Conservation (phyloP, 345 rosid genomes). For the Aquilaria sinensis region DNA sequence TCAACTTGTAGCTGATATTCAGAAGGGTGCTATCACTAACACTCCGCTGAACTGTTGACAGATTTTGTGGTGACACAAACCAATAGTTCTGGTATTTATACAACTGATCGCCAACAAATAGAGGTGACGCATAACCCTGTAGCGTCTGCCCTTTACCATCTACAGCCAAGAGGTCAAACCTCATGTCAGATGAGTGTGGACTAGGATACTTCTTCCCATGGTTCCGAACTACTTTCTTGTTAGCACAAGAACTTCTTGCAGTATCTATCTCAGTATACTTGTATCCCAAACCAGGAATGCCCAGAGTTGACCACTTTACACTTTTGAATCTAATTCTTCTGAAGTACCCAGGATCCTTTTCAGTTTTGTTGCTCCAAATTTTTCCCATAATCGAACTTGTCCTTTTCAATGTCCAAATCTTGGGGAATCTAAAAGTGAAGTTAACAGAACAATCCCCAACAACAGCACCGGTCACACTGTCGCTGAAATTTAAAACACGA, state of each 20-base stretch:
- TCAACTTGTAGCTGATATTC: slow-evolving; percentile 64
- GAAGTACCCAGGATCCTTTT: slow-evolving; percentile 42
- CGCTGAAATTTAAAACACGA: slow-evolving; percentile 42
- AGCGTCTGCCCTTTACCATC: slow-evolving; percentile 33
- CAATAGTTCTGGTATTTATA: slow-evolving; percentile 14
- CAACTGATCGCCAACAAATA: slow-evolving; percentile 54
- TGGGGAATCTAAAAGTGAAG: slow-evolving; percentile 60
- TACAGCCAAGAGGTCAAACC: slow-evolving; percentile 44
- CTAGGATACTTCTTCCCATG: slow-evolving; percentile 52
- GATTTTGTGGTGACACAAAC: background rate
- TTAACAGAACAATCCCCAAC: slow-evolving; percentile 65
- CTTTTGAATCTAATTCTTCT: slow-evolving; percentile 40
- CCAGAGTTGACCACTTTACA: slow-evolving; percentile 14
- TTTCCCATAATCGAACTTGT: slow-evolving; percentile 43
- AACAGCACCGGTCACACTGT: slow-evolving; percentile 34
- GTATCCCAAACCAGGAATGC: slow-evolving; percentile 44
- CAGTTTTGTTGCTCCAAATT: slow-evolving; percentile 49
- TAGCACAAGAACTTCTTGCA: slow-evolving; percentile 33
- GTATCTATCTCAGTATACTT: slow-evolving; percentile 44
- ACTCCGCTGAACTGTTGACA: slow-evolving; percentile 19
- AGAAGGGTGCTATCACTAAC: slow-evolving; percentile 28
- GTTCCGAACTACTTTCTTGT: slow-evolving; percentile 23
- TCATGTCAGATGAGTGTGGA: slow-evolving; percentile 59
- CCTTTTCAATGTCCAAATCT: slow-evolving; percentile 36
- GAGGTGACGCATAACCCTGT: slow-evolving; percentile 48